phyloP scores from a whole-genome alignment of 345 rosid genomes.

The Heritiera littoralis region DNA sequence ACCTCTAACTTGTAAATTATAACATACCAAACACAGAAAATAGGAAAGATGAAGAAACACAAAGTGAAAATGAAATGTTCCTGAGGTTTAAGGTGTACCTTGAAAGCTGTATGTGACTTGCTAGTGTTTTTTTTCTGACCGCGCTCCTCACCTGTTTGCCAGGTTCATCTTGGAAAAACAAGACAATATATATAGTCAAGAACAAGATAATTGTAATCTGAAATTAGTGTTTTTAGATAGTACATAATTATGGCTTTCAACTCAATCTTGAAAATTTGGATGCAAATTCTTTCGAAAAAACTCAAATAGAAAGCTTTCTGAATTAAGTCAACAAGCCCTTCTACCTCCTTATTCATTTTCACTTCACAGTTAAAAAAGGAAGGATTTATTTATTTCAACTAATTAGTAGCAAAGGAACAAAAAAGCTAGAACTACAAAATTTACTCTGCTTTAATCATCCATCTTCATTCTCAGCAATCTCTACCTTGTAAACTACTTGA shows the following conservation, averaged over 20 bases:
- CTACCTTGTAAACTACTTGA: neutral
- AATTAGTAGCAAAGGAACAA: neutral
- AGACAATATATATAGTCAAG: neutral
- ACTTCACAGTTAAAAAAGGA: neutral
- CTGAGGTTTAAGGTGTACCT: constrained; percentile 42
- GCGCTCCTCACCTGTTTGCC: constrained; percentile 99
- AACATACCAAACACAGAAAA: neutral
- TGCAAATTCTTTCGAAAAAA: neutral
- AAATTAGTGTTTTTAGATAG: constrained; percentile 30
- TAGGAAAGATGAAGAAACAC: neutral
- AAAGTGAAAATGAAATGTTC: neutral
- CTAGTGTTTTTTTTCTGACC: constrained; percentile 83
- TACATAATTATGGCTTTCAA: constrained; percentile 47
- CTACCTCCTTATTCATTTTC: neutral
- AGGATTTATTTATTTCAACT: neutral
- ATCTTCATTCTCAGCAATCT: neutral
- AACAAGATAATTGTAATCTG: neutral
- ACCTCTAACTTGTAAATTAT: neutral
- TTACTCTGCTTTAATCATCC: neutral
- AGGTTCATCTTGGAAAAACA: constrained; percentile 74
- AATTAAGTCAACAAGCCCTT: neutral
- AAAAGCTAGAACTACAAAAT: neutral
- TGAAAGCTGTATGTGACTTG: constrained; percentile 92
- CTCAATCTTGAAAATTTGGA: neutral
- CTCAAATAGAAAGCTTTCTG: neutral